phyloP scores from a whole-genome alignment of 768 basidiomycete genomes.

The Kwoniella botswanensis region DNA sequence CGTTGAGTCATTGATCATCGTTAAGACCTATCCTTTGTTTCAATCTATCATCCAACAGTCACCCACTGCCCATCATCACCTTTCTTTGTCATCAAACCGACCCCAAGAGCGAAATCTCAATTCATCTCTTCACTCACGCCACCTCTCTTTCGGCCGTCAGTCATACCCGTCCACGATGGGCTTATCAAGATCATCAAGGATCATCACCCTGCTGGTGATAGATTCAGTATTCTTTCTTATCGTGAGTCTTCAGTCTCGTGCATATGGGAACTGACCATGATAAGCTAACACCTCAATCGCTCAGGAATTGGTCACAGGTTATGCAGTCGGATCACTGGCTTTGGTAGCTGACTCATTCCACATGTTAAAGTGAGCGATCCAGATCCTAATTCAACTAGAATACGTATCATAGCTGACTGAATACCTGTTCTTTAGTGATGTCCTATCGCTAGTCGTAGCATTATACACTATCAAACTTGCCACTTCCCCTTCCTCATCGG shows the following conservation, averaged over 20 bases:
- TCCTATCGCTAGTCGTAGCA: constrained; percentile 91
- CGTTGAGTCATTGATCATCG: too few species aligned
- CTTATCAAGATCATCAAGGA: constrained; percentile 50
- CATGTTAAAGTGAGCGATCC: constrained; percentile 99
- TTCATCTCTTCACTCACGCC: background rate
- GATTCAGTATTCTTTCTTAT: constrained; percentile 67
- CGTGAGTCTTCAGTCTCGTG: constrained; percentile 69
- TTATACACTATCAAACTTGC: constrained; percentile 83
- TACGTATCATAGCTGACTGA: constrained; percentile 7
- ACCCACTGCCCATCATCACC: background rate
- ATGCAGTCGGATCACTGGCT: constrained; percentile 93
- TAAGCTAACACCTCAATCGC: too few species aligned
- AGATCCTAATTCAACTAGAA: too few species aligned
- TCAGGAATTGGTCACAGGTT: constrained; percentile 65
- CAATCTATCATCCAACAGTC: too few species aligned
- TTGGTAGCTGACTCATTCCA: constrained; percentile 97
- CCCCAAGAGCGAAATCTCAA: background rate
- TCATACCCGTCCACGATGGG: constrained; percentile 25
- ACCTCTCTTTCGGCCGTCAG: constrained; percentile 11
- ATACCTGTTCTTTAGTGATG: constrained; percentile 69
- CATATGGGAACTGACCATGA: background rate
- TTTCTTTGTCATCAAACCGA: background rate
- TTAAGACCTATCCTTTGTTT: too few species aligned
- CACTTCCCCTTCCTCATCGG: constrained; percentile 59
- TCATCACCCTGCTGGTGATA: constrained; percentile 72